phyloP scores from a whole-genome alignment of 805 yeast species.

The Suhomyces xylopsoci region DNA sequence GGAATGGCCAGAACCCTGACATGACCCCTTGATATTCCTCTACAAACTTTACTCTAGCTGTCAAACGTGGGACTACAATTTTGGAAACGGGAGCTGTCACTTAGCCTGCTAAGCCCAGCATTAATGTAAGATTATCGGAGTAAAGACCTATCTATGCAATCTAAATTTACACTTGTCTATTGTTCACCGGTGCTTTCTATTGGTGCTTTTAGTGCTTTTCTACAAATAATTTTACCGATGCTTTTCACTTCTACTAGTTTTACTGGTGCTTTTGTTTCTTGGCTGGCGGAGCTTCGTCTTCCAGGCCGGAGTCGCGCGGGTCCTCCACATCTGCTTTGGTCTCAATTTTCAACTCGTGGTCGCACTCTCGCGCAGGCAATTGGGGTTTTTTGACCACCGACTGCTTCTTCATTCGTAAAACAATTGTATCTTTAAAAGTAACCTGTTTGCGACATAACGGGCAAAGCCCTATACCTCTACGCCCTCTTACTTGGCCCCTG shows the following conservation, averaged over 20 bases:
- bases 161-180: not conserved
- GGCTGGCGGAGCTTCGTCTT: not conserved
- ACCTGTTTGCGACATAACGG: slow-evolving; percentile 42
- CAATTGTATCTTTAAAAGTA: slow-evolving; percentile 34
- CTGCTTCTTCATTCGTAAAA: slow-evolving; percentile 16
- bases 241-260: not conserved
- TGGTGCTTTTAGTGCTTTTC: too few relatives aligned
- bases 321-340: not conserved
- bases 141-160: not conserved
- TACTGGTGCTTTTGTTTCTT: not conserved
- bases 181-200: too few relatives aligned
- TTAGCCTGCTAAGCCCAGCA: not conserved
- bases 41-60: too few relatives aligned
- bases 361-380: slow-evolving; percentile 8
- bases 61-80: not conserved
- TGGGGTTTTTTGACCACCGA: slow-evolving; percentile 11
- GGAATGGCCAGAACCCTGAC: too few relatives aligned
- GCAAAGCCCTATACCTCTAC: slow-evolving; percentile 40
- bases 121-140: not conserved
- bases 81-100: not conserved
- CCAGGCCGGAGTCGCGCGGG: not conserved
- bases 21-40: too few relatives aligned
- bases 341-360: not conserved
- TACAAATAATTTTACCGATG: too few relatives aligned
- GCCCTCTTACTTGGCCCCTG: slow-evolving; percentile 39